phyloP scores from a whole-genome alignment of 805 yeast species.

The Zygoascus flipseniorum region DNA sequence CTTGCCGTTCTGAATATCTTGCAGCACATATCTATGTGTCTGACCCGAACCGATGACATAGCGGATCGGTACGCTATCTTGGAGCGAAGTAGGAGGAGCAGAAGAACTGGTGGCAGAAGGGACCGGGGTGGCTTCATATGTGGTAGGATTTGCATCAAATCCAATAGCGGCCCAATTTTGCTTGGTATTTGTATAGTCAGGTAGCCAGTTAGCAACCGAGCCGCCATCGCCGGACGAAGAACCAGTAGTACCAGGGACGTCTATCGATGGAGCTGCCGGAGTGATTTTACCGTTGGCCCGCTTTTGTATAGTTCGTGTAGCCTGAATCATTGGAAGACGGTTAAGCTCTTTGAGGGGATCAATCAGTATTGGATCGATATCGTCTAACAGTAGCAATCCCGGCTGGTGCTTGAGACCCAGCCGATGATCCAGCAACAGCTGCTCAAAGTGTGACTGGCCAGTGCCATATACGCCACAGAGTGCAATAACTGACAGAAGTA shows the following conservation, averaged over 20 bases:
- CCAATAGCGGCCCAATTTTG: neutral
- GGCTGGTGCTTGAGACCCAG: neutral
- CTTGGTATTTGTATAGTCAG: neutral
- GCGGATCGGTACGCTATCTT: slow-evolving; percentile 11
- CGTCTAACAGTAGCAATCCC: neutral
- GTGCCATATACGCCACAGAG: neutral
- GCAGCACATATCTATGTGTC: slow-evolving; percentile 19
- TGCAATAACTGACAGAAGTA: neutral
- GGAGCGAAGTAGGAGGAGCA: slow-evolving; percentile 24
- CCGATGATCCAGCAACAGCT: neutral
- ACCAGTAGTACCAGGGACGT: neutral
- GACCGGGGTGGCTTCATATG: neutral
- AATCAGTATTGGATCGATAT: neutral
- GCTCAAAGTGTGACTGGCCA: neutral
- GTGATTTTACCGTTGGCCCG: neutral
- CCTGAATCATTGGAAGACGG: neutral
- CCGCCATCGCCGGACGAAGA: neutral
- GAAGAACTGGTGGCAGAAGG: neutral
- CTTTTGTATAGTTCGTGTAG: neutral
- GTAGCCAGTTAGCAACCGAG: neutral
- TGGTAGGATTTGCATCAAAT: neutral
- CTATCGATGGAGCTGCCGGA: neutral
- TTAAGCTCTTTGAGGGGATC: neutral
- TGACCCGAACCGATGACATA: slow-evolving; percentile 28
- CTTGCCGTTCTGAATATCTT: neutral